phyloP scores from a whole-genome alignment of 73 alveolate genomes.

The Uronychia setigera region DNA sequence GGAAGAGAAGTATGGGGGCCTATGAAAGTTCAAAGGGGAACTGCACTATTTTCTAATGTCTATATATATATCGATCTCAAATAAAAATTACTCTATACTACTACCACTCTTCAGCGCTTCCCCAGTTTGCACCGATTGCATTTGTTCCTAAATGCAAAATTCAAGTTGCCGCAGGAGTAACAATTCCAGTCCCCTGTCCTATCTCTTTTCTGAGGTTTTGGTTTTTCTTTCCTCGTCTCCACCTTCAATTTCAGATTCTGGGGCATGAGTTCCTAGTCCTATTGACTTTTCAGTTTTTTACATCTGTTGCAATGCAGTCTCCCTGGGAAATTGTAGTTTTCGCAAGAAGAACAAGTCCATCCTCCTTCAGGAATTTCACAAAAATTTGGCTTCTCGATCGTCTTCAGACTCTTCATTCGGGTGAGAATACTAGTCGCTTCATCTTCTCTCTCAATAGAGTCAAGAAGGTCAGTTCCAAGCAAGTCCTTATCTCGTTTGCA shows the following conservation, averaged over 20 bases:
- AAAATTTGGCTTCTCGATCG: background rate
- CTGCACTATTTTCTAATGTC: background rate
- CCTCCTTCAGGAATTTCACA: constrained; percentile 39
- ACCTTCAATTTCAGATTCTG: constrained; percentile 24
- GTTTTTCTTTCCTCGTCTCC: constrained; percentile 24
- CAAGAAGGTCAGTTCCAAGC: background rate
- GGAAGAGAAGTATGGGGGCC: background rate
- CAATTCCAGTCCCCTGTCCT: constrained; percentile 75
- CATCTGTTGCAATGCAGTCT: constrained; percentile 65
- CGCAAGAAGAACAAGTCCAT: constrained; percentile 67
- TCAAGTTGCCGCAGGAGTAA: constrained; percentile 58
- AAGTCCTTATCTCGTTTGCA: background rate
- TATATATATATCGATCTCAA: too few relatives aligned
- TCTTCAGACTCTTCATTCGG: background rate
- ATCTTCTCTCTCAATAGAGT: background rate
- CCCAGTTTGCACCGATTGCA: constrained; percentile 54
- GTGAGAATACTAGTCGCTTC: background rate
- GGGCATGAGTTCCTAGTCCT: constrained; percentile 24
- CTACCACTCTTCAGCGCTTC: background rate
- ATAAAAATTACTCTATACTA: background rate
- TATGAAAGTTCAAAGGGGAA: background rate
- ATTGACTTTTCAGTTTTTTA: constrained; percentile 47
- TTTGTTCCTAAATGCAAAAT: constrained; percentile 64
- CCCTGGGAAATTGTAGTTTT: constrained; percentile 65
- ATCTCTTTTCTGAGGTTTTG: constrained; percentile 22